Base-by-base conservation (phyloP, 441 rosid species). In the Hura crepitans region DNA sequence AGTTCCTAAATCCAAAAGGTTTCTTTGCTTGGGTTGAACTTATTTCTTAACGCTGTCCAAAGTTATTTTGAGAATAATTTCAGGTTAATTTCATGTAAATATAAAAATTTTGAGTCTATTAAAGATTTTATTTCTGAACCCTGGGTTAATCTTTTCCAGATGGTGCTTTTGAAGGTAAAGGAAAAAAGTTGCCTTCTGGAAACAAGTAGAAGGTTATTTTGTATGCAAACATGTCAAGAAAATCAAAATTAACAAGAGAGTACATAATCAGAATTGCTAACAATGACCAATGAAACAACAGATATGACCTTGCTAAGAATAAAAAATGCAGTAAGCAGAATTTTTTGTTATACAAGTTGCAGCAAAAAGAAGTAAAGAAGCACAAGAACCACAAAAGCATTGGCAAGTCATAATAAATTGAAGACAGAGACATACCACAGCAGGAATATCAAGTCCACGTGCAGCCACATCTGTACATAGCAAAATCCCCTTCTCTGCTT, bases 381-480 rank as follows among this genome's bases (percentile, higher is more conserved):
- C 23, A 30, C 7, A 47, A 53, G 42, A n/a, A 31, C 20, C 58
- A 47, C 15, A 60, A 49, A 13, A 22, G 56, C 37, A 66, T n/a
- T 23, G 31, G 43, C 60, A 25, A 23, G 33, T 18, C 45, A 39
- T 9, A 54, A 56, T 27, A 28, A 54, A 42, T 50, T 25, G 37
- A 62, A 65, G 27, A 42, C 45, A 63, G 50, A 71, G 43, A 68
- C 79, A 59, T 85, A 92, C 99, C 93, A 92, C 99, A n/a, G 93
- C 77, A 65, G 99, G 97, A 81, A 95, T 90, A 81, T 95, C 98
- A 51, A 95, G 98, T 73, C 98, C 99, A 79, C 97, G 98, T 49
- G 97, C 99, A 54, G 98, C 98, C 70, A 93, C 98, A 83, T 92
- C 98, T 74, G 99, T 96, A 73, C 99, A 92, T 28, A 96, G 81